Evolutionary conservation across 208 protist species (phyloP).

Genomic region (Acanthamoeba royreba): DNA sequence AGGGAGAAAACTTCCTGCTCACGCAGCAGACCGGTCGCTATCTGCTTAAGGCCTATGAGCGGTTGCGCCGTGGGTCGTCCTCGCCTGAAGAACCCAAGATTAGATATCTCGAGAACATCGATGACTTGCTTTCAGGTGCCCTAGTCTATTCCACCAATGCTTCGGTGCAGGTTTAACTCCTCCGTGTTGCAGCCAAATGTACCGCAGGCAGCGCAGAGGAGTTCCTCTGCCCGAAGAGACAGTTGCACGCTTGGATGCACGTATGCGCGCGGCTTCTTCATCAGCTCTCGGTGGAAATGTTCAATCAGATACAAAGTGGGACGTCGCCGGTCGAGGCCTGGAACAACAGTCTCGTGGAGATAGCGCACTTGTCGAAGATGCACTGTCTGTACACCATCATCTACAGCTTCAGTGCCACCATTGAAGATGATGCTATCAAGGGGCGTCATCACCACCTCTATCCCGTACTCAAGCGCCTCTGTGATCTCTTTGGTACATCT

Average conservation of each 20-base stretch:
- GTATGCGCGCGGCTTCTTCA: neutral
- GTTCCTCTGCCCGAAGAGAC: neutral
- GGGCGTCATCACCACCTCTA: neutral
- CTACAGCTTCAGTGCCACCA: neutral
- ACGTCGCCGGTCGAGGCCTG: constrained; percentile 20
- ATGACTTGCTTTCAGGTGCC: neutral
- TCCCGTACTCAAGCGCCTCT: constrained; percentile 17
- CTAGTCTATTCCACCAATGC: neutral
- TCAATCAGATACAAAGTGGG: neutral
- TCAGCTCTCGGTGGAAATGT: constrained; percentile 4
- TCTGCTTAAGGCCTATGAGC: constrained; percentile 48
- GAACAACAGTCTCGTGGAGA: constrained; percentile 49
- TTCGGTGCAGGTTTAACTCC: neutral
- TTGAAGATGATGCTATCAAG: neutral
- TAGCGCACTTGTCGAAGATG: constrained; percentile 34
- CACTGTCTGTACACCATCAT: constrained; percentile 47
- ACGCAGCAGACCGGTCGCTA: constrained; percentile 53
- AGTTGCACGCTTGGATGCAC: constrained; percentile 21
- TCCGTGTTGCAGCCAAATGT: neutral
- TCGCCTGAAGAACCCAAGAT: neutral
- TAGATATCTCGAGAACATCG: neutral
- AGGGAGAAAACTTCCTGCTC: constrained; percentile 53
- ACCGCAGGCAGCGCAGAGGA: neutral
- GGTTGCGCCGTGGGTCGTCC: neutral
- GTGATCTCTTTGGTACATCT: constrained; percentile 27